Percentiles rank a stretch among this genome's conserved stretches.
Conservation (phyloP, 2,329 filamentous ascomycete genomes). For the Sordariomycetes sp. region DNA sequence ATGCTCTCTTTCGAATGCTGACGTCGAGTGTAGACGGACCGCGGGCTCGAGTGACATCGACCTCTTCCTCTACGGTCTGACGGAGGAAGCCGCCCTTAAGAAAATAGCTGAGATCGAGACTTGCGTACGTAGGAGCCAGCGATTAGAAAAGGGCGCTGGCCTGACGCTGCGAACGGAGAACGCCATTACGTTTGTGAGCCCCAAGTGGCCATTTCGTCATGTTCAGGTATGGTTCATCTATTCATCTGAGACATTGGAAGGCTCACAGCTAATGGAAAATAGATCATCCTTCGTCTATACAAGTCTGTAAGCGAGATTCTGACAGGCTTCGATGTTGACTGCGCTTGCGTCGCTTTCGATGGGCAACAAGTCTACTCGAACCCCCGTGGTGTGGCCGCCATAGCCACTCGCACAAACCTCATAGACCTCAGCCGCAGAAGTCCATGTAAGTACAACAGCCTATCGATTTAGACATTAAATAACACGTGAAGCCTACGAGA, state of each 20-base stretch:
- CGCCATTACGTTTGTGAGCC: conserved; percentile 66
- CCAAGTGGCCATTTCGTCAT: conserved; percentile 62
- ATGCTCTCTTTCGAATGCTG: background rate
- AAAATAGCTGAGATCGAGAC: conserved; percentile 70
- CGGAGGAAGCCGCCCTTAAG: conserved; percentile 53
- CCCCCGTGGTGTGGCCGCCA: conserved; percentile 62
- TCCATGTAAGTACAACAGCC: conserved; percentile 33
- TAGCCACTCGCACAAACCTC: conserved; percentile 65
- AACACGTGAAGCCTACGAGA: conserved; percentile 50
- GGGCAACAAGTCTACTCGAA: conserved; percentile 65
- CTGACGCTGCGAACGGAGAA: conserved; percentile 60
- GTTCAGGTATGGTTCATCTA: conserved; percentile 46
- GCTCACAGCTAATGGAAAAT: background rate
- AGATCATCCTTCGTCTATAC: conserved; percentile 72
- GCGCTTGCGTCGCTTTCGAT: conserved; percentile 71
- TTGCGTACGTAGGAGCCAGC: conserved; percentile 60
- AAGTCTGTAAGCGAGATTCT: conserved; percentile 77
- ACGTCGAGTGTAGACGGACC: background rate
- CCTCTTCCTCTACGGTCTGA: conserved; percentile 65
- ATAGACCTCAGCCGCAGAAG: conserved; percentile 66
- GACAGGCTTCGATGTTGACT: conserved; percentile 83
- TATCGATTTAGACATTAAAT: background rate
- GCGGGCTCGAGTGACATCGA: conserved; percentile 49
- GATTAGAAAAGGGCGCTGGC: conserved; percentile 22
- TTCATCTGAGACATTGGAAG: too few relatives aligned